Conservation (phyloP, 768 basidiomycete species). For the Suillus alpinus region DNA sequence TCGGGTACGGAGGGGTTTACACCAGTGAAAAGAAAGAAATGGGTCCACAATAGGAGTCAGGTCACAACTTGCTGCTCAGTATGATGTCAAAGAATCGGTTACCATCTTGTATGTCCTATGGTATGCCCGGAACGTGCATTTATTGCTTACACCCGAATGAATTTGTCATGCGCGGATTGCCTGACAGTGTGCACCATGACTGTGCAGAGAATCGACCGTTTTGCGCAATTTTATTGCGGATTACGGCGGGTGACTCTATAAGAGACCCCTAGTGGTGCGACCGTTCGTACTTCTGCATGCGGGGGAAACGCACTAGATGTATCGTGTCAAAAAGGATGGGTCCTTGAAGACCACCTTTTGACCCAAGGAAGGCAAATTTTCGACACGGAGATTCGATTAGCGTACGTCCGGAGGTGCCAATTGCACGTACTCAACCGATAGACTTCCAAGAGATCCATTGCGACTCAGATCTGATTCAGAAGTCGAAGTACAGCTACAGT, state of each 20-base stretch:
- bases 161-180: not conserved
- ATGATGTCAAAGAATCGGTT: not conserved
- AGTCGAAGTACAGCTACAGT: not conserved
- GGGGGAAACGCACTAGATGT: not conserved
- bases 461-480: not conserved
- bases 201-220: not conserved
- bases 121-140: not conserved
- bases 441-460: not conserved
- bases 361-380: not conserved
- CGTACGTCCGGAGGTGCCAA: not conserved
- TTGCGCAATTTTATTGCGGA: not conserved
- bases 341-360: not conserved
- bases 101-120: too few relatives aligned
- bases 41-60: not conserved
- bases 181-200: not conserved
- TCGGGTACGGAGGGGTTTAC: not conserved
- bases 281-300: not conserved
- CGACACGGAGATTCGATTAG: not conserved
- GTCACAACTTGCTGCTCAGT: not conserved
- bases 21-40: not conserved
- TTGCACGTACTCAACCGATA: not conserved
- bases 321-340: not conserved
- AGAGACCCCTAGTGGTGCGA: not conserved
- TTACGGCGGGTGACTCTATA: not conserved
- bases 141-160: not conserved